These are phyloP conservation scores for Kwoniella bestiolae DNA, from an alignment of 768 basidiomycete species.

Conservation along the genomic window DNA sequence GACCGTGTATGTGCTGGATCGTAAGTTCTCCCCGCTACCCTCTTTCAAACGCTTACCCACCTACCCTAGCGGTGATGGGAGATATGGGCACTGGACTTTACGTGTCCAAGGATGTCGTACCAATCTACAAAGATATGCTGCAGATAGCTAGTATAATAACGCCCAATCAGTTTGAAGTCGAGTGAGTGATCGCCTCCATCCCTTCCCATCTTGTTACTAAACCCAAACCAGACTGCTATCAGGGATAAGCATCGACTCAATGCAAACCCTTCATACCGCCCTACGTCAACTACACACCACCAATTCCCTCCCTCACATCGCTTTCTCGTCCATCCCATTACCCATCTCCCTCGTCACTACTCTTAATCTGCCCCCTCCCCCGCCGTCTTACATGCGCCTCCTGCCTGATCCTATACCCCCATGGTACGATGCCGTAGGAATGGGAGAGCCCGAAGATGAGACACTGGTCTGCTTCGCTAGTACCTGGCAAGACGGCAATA, in stretches of 20 bases:
- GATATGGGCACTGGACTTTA: conserved; percentile 82
- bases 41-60: background rate
- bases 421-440: conserved; percentile 35
- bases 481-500: conserved; percentile 27
- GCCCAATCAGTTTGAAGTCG: conserved; percentile 97
- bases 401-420: conserved; percentile 34
- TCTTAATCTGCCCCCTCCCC: conserved; percentile 56
- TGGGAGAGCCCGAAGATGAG: conserved; percentile 46
- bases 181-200: conserved; percentile 63
- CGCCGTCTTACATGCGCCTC: conserved; percentile 34
- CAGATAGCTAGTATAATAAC: conserved; percentile 84
- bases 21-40: conserved; percentile 62
- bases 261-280: conserved; percentile 69
- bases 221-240: conserved; percentile 70
- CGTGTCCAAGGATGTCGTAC: conserved; percentile 82
- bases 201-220: background rate
- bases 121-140: conserved; percentile 75
- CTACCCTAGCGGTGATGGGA: conserved; percentile 80
- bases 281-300: conserved; percentile 74
- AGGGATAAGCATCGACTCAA: conserved; percentile 68
- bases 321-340: conserved; percentile 88
- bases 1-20: conserved; percentile 86
- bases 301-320: conserved; percentile 79
- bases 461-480: conserved; percentile 84
- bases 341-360: conserved; percentile 62